Conservation (phyloP, 2,329 filamentous ascomycete genomes). For the Neonectria faginata region DNA sequence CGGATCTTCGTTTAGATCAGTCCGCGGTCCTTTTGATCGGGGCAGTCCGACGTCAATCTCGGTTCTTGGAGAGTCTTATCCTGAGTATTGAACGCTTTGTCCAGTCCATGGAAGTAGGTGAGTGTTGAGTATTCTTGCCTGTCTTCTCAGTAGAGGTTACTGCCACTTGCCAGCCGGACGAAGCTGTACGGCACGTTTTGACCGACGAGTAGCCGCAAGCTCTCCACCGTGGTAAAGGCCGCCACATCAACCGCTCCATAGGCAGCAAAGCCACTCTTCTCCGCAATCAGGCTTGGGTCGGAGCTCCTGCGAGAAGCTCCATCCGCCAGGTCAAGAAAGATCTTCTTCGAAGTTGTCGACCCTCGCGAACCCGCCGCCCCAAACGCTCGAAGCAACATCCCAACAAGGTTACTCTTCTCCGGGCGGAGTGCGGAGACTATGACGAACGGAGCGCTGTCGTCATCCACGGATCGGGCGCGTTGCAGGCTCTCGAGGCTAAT, state of each 20-base stretch:
- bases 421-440: conserved; percentile 83
- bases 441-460: conserved; percentile 76
- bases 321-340: conserved; percentile 84
- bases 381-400: conserved; percentile 81
- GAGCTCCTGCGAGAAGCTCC: conserved; percentile 64
- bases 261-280: conserved; percentile 80
- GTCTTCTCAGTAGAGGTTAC: conserved; percentile 57
- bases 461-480: conserved; percentile 61
- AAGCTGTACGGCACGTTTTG: conserved; percentile 92
- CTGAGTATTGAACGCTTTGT: conserved; percentile 6
- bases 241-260: conserved; percentile 84
- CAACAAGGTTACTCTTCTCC: conserved; percentile 82
- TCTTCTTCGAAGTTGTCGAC: conserved; percentile 65
- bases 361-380: conserved; percentile 54
- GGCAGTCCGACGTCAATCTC: conserved; percentile 26
- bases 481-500: conserved; percentile 77
- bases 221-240: conserved; percentile 88
- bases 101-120: neutral
- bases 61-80: conserved; percentile 14
- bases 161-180: conserved; percentile 76
- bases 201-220: conserved; percentile 79
- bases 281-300: conserved; percentile 77
- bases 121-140: conserved; percentile 43
- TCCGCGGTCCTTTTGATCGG: conserved; percentile 24
- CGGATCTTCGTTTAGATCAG: conserved; percentile 35